phyloP scores from a whole-genome alignment of 768 basidiomycete genomes.

The Xanthoconium purpureum region DNA sequence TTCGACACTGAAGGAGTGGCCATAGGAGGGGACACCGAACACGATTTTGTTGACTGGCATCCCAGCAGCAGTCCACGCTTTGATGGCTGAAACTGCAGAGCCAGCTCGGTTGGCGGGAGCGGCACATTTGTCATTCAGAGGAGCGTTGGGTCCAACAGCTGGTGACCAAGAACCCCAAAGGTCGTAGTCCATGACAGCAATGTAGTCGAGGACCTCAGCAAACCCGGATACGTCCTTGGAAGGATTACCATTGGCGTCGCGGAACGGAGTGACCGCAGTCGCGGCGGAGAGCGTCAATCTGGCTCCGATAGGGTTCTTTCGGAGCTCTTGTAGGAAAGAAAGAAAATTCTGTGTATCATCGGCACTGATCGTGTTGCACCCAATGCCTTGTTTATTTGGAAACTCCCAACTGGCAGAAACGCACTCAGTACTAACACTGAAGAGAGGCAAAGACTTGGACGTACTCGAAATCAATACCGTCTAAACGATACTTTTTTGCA shows the following conservation, averaged over 20 bases:
- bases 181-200: constrained; percentile 67
- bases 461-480: constrained; percentile 47
- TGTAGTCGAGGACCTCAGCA: constrained; percentile 63
- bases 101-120: constrained; percentile 55
- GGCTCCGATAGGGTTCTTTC: constrained; percentile 45
- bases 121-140: constrained; percentile 74
- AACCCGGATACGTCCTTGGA: constrained; percentile 69
- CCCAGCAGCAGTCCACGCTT: constrained; percentile 71
- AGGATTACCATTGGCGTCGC: constrained; percentile 55
- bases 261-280: constrained; percentile 63
- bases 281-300: constrained; percentile 69
- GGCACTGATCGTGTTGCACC: constrained; percentile 57
- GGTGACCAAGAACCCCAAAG: constrained; percentile 50
- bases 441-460: neutral
- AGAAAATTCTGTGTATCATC: constrained; percentile 78
- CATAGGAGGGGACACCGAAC: constrained; percentile 79
- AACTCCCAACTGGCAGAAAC: constrained; percentile 77
- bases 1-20: constrained; percentile 62
- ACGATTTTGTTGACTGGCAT: constrained; percentile 69
- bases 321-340: constrained; percentile 67
- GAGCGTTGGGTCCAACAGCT: constrained; percentile 75
- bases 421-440: neutral
- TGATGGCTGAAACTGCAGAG: constrained; percentile 71
- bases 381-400: constrained; percentile 62
- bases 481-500: constrained; percentile 47